Evolutionary conservation across 805 yeast genomes (phyloP), one percentile per base, ranked within the genome.

Genomic region (Scheffersomyces ergatensis): DNA sequence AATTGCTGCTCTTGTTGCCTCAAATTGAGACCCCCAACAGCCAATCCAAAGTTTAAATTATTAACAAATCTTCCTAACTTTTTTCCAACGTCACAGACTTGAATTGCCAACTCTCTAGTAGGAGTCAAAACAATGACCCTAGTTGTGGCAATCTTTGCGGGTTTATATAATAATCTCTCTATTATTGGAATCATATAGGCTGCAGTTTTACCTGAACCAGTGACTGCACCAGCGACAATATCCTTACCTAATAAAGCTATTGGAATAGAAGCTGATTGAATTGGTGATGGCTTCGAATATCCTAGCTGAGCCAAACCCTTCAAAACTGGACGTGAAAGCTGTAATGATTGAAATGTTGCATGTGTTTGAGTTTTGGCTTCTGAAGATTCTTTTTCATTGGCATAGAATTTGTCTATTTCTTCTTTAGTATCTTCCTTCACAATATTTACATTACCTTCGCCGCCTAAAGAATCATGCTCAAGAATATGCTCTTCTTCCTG

Each of bases 121-220:
- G 99, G 99, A 0, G 97, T 79, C 44, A 93, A 70, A 7, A 93
- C 87, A 32, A 93, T 77, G 15, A 93, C 99, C 60, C 97, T 78
- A 2, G 98, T 90, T 1, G 95, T 78, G 0, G 97, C 84, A 4
- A 86, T 67, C 55, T 86, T 86, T 39, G 87, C 75, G 11, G 98
- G 97, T 53, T 93, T 87, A 66, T 83, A 92, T 23, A 93, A 67
- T 26, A 93, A 72, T 66, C 99, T 82, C 67, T 93, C 99, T 45
- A 93, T 80, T 34, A 90, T 88, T 12, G 99, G 99, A 40, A 93
- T 85, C 84, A 93, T 83, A 60, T 89, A 93, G 1, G 99, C 99
- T 2, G 97, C 99, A 18, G 99, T 93, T 63, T 93, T 93, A 77
- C 99, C 99, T 16, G 98, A 92, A 70, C 99, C 99, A 4, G 99